Evolutionary conservation across 2,329 filamentous ascomycete species (phyloP).

Genomic region (Cucurbitaria berberidis): DNA sequence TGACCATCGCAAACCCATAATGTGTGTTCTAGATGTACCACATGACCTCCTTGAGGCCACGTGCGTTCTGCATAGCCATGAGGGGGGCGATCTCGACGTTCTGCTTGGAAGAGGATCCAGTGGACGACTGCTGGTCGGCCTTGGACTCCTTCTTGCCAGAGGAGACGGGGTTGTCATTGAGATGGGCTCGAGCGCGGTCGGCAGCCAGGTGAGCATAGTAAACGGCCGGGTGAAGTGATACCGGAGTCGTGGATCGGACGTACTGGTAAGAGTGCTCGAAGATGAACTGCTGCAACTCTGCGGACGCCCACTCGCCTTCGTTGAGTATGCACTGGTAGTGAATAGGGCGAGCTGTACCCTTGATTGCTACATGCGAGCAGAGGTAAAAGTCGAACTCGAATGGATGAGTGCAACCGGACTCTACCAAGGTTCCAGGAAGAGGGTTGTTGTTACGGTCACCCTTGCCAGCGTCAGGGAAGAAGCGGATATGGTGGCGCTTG

Average conservation of each 20-base stretch:
- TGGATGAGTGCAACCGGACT: slow-evolving; percentile 87
- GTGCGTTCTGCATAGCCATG: slow-evolving; percentile 49
- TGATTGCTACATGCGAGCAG: slow-evolving; percentile 77
- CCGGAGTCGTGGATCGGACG: slow-evolving; percentile 86
- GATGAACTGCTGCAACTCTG: slow-evolving; percentile 82
- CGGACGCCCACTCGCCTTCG: slow-evolving; percentile 71
- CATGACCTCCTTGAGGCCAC: slow-evolving; percentile 53
- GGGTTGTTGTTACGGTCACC: slow-evolving; percentile 81
- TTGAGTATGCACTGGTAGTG: slow-evolving; percentile 91
- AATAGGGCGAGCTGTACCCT: slow-evolving; percentile 90
- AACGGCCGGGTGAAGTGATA: slow-evolving; percentile 85
- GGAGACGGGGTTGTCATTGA: slow-evolving; percentile 55
- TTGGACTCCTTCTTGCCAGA: slow-evolving; percentile 48
- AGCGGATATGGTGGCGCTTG: slow-evolving; percentile 88
- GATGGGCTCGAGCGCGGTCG: slow-evolving; percentile 77
- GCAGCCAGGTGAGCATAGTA: slow-evolving; percentile 96
- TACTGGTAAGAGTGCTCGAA: slow-evolving; percentile 97
- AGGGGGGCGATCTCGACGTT: slow-evolving; percentile 48
- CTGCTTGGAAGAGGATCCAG: slow-evolving; percentile 38
- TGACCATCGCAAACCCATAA: too few species aligned
- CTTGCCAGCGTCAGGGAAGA: slow-evolving; percentile 73
- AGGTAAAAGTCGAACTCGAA: slow-evolving; percentile 89
- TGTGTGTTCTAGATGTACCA: slow-evolving; percentile 55
- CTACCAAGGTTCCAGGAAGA: slow-evolving; percentile 84
- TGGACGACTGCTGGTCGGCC: slow-evolving; percentile 34